Conservation (phyloP, 2,329 filamentous ascomycete genomes). For the Drechslerella coelobrocha region DNA sequence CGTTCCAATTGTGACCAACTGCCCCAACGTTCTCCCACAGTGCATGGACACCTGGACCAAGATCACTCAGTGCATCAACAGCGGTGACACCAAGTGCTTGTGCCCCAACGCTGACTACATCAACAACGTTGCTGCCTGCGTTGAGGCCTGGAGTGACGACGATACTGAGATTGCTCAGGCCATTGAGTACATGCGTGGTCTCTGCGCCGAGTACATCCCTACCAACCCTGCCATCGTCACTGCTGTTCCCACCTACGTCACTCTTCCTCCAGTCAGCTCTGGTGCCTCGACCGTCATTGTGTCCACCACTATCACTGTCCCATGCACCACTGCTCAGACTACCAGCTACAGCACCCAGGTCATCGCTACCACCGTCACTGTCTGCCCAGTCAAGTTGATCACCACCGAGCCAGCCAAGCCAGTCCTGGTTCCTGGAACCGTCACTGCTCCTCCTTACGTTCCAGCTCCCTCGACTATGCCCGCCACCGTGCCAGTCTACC, state of each 20-base stretch:
- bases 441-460: conserved; percentile 46
- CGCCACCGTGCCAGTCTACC: conserved; percentile 33
- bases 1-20: conserved; percentile 55
- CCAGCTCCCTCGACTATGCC: conserved; percentile 40
- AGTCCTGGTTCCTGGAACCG: conserved; percentile 41
- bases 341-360: conserved; percentile 39
- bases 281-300: conserved; percentile 59
- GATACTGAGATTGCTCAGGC: conserved; percentile 73
- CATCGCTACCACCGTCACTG: conserved; percentile 44
- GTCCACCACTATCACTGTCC: conserved; percentile 54
- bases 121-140: conserved; percentile 78
- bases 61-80: conserved; percentile 76
- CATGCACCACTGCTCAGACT: conserved; percentile 19
- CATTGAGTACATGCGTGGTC: conserved; percentile 84
- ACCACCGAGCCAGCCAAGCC: conserved; percentile 47
- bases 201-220: conserved; percentile 78
- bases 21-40: conserved; percentile 77
- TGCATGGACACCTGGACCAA: conserved; percentile 93
- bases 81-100: conserved; percentile 84
- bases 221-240: conserved; percentile 87
- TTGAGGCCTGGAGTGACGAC: conserved; percentile 75
- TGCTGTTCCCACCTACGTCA: conserved; percentile 70
- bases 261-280: conserved; percentile 63
- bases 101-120: conserved; percentile 81
- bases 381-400: conserved; percentile 49